phyloP scores from a whole-genome alignment of 495 filamentous ascomycete genomes.

The Clavariopsis aquatica region DNA sequence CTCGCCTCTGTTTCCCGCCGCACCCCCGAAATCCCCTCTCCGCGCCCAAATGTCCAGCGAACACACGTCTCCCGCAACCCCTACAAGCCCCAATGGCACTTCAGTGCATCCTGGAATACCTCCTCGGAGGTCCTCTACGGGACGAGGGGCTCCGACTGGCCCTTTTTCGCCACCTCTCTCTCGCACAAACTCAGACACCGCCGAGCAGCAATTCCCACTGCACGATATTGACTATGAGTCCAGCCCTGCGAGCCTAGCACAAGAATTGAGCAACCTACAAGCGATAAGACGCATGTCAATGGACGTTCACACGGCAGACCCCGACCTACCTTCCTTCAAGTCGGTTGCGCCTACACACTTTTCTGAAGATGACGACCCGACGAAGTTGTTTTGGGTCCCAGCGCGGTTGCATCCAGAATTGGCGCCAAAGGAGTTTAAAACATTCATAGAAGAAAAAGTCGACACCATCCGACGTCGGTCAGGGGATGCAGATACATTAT shows the following conservation, averaged over 20 bases:
- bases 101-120: slow-evolving; percentile 19
- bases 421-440: slow-evolving; percentile 94
- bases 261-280: slow-evolving; percentile 93
- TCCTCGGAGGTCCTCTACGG: slow-evolving; percentile 48
- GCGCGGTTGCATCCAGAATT: slow-evolving; percentile 92
- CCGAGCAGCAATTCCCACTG: slow-evolving; percentile 75
- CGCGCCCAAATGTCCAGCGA: slow-evolving; percentile 22
- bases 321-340: slow-evolving; percentile 85
- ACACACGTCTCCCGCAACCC: background rate
- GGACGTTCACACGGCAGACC: slow-evolving; percentile 93
- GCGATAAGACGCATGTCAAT: slow-evolving; percentile 97
- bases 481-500: slow-evolving; percentile 66
- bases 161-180: slow-evolving; percentile 62
- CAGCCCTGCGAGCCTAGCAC: slow-evolving; percentile 85
- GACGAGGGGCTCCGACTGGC: slow-evolving; percentile 53
- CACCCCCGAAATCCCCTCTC: slow-evolving; percentile 30
- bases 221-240: slow-evolving; percentile 92
- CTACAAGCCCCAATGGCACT: slow-evolving; percentile 31
- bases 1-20: slow-evolving; percentile 23
- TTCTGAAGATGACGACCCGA: slow-evolving; percentile 84
- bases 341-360: slow-evolving; percentile 68
- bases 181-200: slow-evolving; percentile 64
- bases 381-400: slow-evolving; percentile 92
- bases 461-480: slow-evolving; percentile 84
- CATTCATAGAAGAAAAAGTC: slow-evolving; percentile 89